These are phyloP conservation scores for Clathrospora elynae DNA, from an alignment of 2,329 filamentous ascomycete genomes.

Conservation along the genomic window DNA sequence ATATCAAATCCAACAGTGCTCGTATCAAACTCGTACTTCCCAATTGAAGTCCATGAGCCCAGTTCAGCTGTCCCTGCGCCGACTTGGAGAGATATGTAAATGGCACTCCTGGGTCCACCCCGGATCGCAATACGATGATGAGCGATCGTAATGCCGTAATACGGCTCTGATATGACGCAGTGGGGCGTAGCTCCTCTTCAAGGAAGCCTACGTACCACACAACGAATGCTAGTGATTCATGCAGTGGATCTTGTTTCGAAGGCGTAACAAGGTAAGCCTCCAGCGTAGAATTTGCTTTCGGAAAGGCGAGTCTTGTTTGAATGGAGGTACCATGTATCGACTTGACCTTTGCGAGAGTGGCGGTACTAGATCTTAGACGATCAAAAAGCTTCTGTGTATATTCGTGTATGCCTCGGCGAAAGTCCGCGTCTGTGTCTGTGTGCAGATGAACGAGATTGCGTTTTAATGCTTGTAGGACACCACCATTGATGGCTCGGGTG, in stretches of 20 bases:
- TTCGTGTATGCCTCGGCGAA: conserved; percentile 78
- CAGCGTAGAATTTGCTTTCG: conserved; percentile 11
- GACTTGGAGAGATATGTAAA: conserved; percentile 51
- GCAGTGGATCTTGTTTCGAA: conserved; percentile 39
- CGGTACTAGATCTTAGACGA: conserved; percentile 59
- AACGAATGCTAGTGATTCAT: conserved; percentile 68
- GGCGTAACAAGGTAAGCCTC: neutral
- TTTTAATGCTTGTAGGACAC: conserved; percentile 66
- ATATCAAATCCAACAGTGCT: conserved; percentile 74
- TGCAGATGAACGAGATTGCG: conserved; percentile 73
- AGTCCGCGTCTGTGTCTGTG: conserved; percentile 83
- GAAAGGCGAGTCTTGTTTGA: conserved; percentile 24
- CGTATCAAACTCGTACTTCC: conserved; percentile 57
- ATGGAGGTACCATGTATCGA: conserved; percentile 10
- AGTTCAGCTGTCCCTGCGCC: conserved; percentile 55
- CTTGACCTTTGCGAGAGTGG: conserved; percentile 34
- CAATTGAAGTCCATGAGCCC: conserved; percentile 57
- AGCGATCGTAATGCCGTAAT: conserved; percentile 78
- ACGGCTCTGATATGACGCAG: conserved; percentile 87
- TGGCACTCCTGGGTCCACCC: conserved; percentile 61
- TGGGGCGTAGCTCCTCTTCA: conserved; percentile 73
- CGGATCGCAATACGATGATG: conserved; percentile 68
- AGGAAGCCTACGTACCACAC: conserved; percentile 76
- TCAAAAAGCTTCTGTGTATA: conserved; percentile 77
- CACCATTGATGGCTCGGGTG: conserved; percentile 70